These are phyloP conservation scores for Candida parachauliodes DNA, from an alignment of 805 yeast genomes.

Conservation along the genomic window DNA sequence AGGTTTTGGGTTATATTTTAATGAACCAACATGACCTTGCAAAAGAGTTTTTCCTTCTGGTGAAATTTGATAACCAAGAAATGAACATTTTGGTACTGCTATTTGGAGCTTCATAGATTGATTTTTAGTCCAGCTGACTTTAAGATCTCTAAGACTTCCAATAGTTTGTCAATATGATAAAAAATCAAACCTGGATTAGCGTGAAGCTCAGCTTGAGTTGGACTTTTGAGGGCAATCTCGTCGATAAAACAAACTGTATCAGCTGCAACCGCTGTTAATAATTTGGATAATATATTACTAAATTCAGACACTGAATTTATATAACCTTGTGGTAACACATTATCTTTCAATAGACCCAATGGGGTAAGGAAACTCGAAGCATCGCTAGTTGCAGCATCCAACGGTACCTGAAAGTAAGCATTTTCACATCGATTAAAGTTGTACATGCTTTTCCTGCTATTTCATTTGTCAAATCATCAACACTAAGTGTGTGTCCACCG, in stretches of 20 bases:
- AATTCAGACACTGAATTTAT: background rate
- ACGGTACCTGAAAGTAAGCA: background rate
- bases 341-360: background rate
- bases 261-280: background rate
- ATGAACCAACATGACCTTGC: background rate
- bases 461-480: background rate
- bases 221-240: background rate
- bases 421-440: background rate
- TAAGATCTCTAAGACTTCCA: too few relatives aligned
- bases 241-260: background rate
- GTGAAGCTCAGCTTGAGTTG: too few relatives aligned
- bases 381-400: background rate
- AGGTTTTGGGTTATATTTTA: background rate
- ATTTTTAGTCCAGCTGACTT: too few relatives aligned
- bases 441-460: background rate
- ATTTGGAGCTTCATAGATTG: conserved; percentile 1
- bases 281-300: background rate
- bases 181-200: too few relatives aligned
- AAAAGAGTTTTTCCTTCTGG: conserved; percentile 1
- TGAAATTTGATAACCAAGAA: background rate
- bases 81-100: background rate
- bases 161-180: too few relatives aligned
- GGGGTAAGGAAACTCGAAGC: background rate
- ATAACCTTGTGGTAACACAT: background rate
- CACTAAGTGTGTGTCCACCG: background rate